Base-by-base conservation (phyloP, 78 protist genomes). In the Dictyostelium firmibasis region DNA sequence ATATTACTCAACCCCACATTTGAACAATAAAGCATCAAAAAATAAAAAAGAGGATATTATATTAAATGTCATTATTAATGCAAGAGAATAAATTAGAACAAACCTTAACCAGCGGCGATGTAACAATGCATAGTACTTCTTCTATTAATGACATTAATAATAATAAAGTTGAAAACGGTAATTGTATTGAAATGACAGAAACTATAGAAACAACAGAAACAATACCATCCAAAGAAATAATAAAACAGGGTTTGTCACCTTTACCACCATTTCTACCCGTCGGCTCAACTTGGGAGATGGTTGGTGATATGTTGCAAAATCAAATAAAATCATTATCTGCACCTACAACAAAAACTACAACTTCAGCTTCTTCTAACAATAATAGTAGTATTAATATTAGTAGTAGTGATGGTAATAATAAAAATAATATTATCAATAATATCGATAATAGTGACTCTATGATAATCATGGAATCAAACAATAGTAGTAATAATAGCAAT, bases 211-310 rank as follows among this genome's bases (percentile, higher is more conserved):
- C 23, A 16, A 50, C 18, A 13, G 62, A 50, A 50, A 50, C 62
- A 14, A 50, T 23, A 13, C 62, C n/a, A 13, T 50, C 62, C 13
- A 50, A 50, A 50, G 62, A 50, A 50, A 50, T 50, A 50, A 50
- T 50, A 50, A 50, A 50, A 50, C 62, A 50, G 16, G 62, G 62
- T 50, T 50, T 50, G 16, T 50, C 62, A 62, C 72, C 72, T 25
- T 62, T 62, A 62, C 77, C 77, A 41, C 57, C 86, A 1, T 81
- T 81, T 53, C n/a, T 81, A 2, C 86, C 86, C 31, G 14, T 20
- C 1, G 74, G 38, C 2, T 53, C 86, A 18, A 53, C 74, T 20
- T 81, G 86, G 86, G 86, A 81, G 33, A 57, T 81, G 69, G 35
- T 81, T 18, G 86, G 86, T 20, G 75, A 57, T 33, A 25, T 81